A percentile compares a stretch with the other conserved stretches of the same genome.
These are phyloP conservation scores for Pseudozyma pruni DNA, from an alignment of 1,284 basidiomycete genomes.

Conservation along the genomic window DNA sequence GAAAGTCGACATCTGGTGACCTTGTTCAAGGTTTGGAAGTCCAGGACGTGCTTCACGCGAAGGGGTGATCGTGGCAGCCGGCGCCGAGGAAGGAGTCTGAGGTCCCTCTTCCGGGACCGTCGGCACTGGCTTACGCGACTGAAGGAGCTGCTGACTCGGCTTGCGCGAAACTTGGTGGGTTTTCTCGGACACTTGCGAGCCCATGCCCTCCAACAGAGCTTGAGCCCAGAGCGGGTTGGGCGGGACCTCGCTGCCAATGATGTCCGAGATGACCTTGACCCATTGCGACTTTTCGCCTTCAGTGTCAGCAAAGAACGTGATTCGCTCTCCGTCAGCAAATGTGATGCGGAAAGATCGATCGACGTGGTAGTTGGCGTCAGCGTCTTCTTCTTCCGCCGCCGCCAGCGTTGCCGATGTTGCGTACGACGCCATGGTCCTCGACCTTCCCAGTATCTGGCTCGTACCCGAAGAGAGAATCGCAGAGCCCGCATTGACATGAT, in stretches of 20 bases:
- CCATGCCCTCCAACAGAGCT: conserved; percentile 27
- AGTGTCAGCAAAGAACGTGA: conserved; percentile 89
- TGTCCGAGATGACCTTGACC: conserved; percentile 71
- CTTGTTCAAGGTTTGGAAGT: conserved; percentile 10
- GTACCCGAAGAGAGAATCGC: conserved; percentile 33
- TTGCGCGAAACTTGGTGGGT: conserved; percentile 10
- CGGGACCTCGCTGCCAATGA: conserved; percentile 50
- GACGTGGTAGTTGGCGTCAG: conserved; percentile 75
- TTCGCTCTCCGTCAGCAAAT: conserved; percentile 83
- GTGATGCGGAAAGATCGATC: conserved; percentile 86
- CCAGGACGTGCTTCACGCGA: neutral
- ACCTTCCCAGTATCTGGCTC: conserved; percentile 33
- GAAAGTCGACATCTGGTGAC: conserved; percentile 19
- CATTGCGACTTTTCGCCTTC: conserved; percentile 87
- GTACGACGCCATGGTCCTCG: conserved; percentile 33
- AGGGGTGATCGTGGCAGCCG: neutral
- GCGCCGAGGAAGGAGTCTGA: conserved; percentile 13
- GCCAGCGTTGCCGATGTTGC: conserved; percentile 31
- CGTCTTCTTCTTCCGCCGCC: conserved; percentile 69
- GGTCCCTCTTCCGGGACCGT: conserved; percentile 34
- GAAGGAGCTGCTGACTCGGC: conserved; percentile 26
- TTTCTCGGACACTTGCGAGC: neutral
- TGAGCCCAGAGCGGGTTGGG: conserved; percentile 63
- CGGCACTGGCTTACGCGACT: conserved; percentile 26
- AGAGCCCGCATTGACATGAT: conserved; percentile 63